Percentiles rank a stretch among this genome's conserved stretches.
Evolutionary conservation across 1,139 yeast species (phyloP).

Genomic region (Taphrina deformans): DNA sequence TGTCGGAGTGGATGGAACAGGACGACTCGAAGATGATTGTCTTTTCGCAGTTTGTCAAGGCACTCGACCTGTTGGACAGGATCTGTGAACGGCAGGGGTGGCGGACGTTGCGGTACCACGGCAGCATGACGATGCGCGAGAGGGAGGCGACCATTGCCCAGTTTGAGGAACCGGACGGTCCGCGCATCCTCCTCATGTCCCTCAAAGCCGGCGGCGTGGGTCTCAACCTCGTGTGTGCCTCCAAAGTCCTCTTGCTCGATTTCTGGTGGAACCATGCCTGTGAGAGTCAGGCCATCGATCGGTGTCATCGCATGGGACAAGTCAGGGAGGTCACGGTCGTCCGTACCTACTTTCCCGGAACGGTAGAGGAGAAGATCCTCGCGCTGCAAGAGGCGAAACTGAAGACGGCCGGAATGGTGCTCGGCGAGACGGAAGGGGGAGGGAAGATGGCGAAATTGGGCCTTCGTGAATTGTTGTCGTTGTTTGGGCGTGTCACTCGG

Average conservation of each 20-base stretch:
- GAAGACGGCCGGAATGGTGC: constrained; percentile 24
- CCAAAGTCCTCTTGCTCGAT: constrained; percentile 89
- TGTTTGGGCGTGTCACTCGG: constrained; percentile 28
- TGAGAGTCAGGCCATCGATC: constrained; percentile 68
- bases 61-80: constrained; percentile 90
- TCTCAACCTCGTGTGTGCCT: constrained; percentile 89
- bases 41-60: constrained; percentile 92
- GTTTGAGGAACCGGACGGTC: constrained; percentile 87
- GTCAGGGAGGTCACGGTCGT: constrained; percentile 55
- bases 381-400: constrained; percentile 53
- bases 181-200: constrained; percentile 90
- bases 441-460: constrained; percentile 20
- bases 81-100: constrained; percentile 43
- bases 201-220: constrained; percentile 99
- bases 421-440: constrained; percentile 29
- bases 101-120: constrained; percentile 52
- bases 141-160: constrained; percentile 85
- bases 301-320: constrained; percentile 64
- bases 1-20: constrained; percentile 81
- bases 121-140: constrained; percentile 94
- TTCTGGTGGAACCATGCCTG: constrained; percentile 99
- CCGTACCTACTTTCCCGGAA: constrained; percentile 50
- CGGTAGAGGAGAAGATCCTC: constrained; percentile 57
- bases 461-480: constrained; percentile 27
- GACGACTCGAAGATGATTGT: constrained; percentile 90